phyloP scores from a whole-genome alignment of 345 rosid genomes.

The Geranium rotundifolium region DNA sequence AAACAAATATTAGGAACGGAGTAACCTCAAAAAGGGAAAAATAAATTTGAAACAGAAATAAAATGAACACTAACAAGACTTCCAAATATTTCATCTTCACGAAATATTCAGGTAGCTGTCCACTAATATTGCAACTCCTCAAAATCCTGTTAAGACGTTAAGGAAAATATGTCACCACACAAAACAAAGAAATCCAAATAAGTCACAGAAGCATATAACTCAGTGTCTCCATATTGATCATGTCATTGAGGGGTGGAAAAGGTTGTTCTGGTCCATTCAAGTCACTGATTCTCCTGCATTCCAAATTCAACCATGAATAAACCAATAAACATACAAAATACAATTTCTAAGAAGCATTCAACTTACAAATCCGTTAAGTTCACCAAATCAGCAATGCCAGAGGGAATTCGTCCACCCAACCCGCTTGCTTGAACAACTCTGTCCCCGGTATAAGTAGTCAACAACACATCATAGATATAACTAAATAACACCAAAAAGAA shows the following conservation, averaged over 20 bases:
- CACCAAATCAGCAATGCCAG: constrained; percentile 1
- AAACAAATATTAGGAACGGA: no score
- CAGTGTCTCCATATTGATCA: background rate
- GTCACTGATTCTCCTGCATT: constrained; percentile 16
- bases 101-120: no score
- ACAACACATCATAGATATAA: background rate
- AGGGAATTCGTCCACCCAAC: constrained; percentile 14
- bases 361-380: constrained; percentile 3
- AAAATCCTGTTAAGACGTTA: constrained; percentile 43
- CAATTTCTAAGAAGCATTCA: background rate
- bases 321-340: background rate
- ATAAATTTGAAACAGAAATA: background rate
- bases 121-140: constrained; percentile 47
- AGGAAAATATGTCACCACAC: background rate
- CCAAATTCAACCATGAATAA: background rate
- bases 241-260: background rate
- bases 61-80: constrained; percentile 27
- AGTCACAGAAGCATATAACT: background rate
- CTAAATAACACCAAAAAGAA: background rate
- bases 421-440: constrained; percentile 11
- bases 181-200: background rate
- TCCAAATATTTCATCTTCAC: constrained; percentile 9
- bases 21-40: background rate
- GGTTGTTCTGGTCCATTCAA: background rate
- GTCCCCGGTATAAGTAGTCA: background rate